Evolutionary conservation across 352 stramenopile genomes (phyloP).

Genomic region (Pythium rhizo-oryzae): DNA sequence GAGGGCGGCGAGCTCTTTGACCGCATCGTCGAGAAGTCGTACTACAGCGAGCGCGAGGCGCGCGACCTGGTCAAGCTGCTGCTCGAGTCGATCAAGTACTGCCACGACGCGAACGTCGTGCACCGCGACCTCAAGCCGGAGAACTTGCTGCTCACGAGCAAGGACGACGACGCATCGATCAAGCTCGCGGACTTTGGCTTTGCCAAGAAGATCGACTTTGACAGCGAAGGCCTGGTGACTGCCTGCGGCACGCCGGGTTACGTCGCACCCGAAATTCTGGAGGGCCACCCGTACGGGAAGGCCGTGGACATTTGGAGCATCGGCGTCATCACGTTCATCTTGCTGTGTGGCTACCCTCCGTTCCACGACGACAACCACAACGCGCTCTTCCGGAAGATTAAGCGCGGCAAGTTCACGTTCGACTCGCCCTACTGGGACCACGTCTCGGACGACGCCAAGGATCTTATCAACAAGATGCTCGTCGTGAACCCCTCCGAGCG

Average conservation of each 20-base stretch:
- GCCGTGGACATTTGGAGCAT: constrained; percentile 91
- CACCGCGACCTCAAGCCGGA: constrained; percentile 99
- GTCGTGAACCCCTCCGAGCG: constrained; percentile 90
- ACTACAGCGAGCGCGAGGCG: constrained; percentile 90
- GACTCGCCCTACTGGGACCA: constrained; percentile 95
- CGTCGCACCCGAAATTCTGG: constrained; percentile 82
- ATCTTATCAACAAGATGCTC: constrained; percentile 94
- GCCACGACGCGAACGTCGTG: constrained; percentile 92
- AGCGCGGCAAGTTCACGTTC: constrained; percentile 94
- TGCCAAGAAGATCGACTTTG: constrained; percentile 79
- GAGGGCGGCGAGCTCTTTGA: constrained; percentile 91
- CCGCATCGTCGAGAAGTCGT: constrained; percentile 89
- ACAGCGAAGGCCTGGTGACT: constrained; percentile 70
- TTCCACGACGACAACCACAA: constrained; percentile 95
- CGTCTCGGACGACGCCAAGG: constrained; percentile 93
- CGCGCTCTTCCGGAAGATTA: constrained; percentile 95
- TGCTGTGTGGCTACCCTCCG: constrained; percentile 85
- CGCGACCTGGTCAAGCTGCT: constrained; percentile 85
- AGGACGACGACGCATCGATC: constrained; percentile 87
- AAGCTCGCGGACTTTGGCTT: constrained; percentile 88
- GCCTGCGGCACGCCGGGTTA: constrained; percentile 85
- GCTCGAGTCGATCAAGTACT: constrained; percentile 89
- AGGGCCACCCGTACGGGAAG: constrained; percentile 80
- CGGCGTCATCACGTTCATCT: constrained; percentile 89
- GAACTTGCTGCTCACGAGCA: constrained; percentile 94